A percentile compares a stretch with the other conserved stretches of the same genome.
Conservation (phyloP, 371 early-diverging fungal genomes). For the Mucor mucedo region DNA sequence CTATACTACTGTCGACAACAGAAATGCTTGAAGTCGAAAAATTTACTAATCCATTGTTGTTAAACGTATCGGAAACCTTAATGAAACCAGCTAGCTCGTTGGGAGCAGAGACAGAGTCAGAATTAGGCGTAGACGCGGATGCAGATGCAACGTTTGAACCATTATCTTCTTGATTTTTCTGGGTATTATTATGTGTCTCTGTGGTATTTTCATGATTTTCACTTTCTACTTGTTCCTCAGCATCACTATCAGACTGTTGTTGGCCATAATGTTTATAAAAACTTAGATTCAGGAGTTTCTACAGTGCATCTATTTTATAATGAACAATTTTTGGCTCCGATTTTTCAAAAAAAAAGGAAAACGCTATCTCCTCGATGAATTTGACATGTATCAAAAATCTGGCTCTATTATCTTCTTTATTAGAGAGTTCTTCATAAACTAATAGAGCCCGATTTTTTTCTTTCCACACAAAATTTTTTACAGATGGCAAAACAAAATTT, state of each 20-base stretch:
- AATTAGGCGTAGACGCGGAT: constrained; percentile 1
- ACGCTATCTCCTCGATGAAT: too few relatives aligned
- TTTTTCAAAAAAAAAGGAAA: too few relatives aligned
- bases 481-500: too few relatives aligned
- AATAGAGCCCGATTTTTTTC: too few relatives aligned
- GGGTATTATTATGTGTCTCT: neutral
- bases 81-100: constrained; percentile 11
- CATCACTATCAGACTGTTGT: constrained; percentile 1
- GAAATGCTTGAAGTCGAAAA: constrained; percentile 12
- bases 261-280: constrained; percentile 1
- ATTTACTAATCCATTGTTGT: constrained; percentile 18
- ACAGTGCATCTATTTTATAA: too few relatives aligned
- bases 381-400: too few relatives aligned
- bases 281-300: constrained; percentile 15
- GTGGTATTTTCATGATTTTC: neutral
- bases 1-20: constrained; percentile 8
- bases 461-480: too few relatives aligned
- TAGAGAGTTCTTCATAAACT: too few relatives aligned
- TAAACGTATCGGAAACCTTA: constrained; percentile 14
- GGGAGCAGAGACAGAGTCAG: constrained; percentile 6
- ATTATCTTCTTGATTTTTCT: constrained; percentile 8
- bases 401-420: too few relatives aligned
- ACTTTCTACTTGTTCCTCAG: constrained; percentile 6
- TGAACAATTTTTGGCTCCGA: too few relatives aligned
- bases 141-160: constrained; percentile 7